Evolutionary conservation across 1,284 basidiomycete species (phyloP).

Genomic region (Marasmius fiardii): DNA sequence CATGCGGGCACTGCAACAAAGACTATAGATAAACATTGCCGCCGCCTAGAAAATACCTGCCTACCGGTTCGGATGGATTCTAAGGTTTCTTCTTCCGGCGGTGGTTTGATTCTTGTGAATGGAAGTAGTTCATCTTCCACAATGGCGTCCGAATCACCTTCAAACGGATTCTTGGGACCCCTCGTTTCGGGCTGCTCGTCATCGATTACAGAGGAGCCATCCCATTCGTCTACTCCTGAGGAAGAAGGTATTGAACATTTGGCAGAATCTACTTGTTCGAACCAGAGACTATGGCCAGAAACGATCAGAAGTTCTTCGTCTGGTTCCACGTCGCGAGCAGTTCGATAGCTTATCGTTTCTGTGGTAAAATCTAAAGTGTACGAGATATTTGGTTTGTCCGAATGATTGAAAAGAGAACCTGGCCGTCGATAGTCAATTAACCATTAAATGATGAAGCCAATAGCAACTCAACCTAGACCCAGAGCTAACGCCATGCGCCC

Average conservation of each 20-base stretch:
- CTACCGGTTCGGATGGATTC: conserved; percentile 55
- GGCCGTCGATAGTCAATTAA: conserved; percentile 3
- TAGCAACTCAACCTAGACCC: conserved; percentile 65
- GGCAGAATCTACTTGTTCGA: conserved; percentile 36
- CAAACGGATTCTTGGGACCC: conserved; percentile 23
- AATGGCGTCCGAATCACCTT: conserved; percentile 41
- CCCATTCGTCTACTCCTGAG: conserved; percentile 36
- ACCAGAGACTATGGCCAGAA: conserved; percentile 71
- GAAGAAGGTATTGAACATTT: not conserved
- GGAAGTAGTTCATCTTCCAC: conserved; percentile 57
- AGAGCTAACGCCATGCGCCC: conserved; percentile 85
- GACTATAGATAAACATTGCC: conserved; percentile 5
- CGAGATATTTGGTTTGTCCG: conserved; percentile 67
- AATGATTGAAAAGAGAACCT: conserved; percentile 85
- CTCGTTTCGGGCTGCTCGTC: conserved; percentile 16
- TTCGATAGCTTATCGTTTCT: conserved; percentile 67
- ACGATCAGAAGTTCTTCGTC: conserved; percentile 81
- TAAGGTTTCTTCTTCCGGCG: conserved; percentile 60
- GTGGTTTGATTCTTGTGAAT: conserved; percentile 55
- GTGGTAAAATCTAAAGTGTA: conserved; percentile 52
- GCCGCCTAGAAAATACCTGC: conserved; percentile 13
- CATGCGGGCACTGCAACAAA: conserved; percentile 60
- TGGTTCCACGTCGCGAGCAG: conserved; percentile 46
- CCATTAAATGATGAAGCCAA: too few species aligned
- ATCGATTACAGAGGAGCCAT: conserved; percentile 35